Base-by-base conservation (phyloP, 306 rosid species). In the Trifolium repens region DNA sequence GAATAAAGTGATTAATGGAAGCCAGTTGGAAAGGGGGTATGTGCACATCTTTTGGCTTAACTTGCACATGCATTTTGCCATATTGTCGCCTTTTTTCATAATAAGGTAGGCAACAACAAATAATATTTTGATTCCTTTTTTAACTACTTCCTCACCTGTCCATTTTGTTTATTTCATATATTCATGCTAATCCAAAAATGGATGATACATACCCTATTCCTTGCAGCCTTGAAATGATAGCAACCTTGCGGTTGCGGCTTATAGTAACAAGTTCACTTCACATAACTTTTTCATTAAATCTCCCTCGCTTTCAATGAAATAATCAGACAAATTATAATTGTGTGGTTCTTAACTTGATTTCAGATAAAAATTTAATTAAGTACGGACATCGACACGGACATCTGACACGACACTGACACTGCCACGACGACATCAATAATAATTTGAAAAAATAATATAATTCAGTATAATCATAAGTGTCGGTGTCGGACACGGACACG, bases 131-230 rank as follows among this genome's bases (percentile, higher is more conserved):
- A 66, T 63, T 54, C 73, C 17, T 53, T 37, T 52, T 63, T 12
- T 65, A 75, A 59, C 81, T 22, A 71, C 83, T 55, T 62, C 54
- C 68, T 30, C 10, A 74, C 64, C 71, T 78, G 86, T 78, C 71
- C n/a, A 69, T 74, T 78, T 83, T 69, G 83, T 71, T 78, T 61
- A 49, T 50, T 84, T 55, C 81, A 72, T 69, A 71, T 55, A 35
- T 79, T 70, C 78, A 79, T 79, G 54, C 61, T 83, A 77, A 74
- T 74, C 80, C 78, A 69, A 79, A 78, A 54, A 64, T 69, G 26
- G 70, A 68, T 74, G 16, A 73, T 19, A 43, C 67, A 32, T 55
- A n/a, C 10, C 54, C 52, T 47, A 82, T 77, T 77, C 73, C 54
- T 5, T 34, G 26, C 47, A 30, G 44, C 73, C 19, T 60, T 39